Conservation (phyloP, 164 flowering plant genomes). For the Nymphaea thermarum region DNA sequence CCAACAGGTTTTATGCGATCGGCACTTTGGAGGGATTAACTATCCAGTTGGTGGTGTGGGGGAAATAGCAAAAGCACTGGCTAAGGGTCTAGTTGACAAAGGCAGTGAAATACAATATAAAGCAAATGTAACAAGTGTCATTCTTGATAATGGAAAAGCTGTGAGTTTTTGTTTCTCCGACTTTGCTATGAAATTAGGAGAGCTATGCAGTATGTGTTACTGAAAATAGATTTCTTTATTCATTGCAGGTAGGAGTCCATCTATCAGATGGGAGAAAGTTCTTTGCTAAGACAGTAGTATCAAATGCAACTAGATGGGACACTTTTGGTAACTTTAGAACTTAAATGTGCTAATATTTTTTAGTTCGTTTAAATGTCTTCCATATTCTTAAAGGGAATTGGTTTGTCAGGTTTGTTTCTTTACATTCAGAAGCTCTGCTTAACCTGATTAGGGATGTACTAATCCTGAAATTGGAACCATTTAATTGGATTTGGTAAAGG, state of each 20-base stretch:
- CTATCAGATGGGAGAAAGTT: constrained; percentile 84
- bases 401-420: not conserved
- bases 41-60: constrained; percentile 99
- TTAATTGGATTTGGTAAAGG: too few relatives aligned
- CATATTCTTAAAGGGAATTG: too few relatives aligned
- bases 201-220: too few relatives aligned
- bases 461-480: too few relatives aligned
- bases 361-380: too few relatives aligned
- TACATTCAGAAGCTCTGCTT: too few relatives aligned
- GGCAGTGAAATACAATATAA: constrained; percentile 83
- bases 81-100: constrained; percentile 62
- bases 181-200: too few relatives aligned
- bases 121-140: constrained; percentile 74
- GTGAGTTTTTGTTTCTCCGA: constrained; percentile 34
- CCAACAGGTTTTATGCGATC: constrained; percentile 80
- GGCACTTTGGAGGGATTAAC: constrained; percentile 96
- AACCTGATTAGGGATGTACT: too few relatives aligned
- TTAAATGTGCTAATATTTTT: too few relatives aligned
- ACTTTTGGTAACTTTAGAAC: constrained; percentile 66
- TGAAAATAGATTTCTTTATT: not conserved
- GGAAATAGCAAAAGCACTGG: constrained; percentile 81
- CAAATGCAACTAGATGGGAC: constrained; percentile 99
- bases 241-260: constrained; percentile 73
- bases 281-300: constrained; percentile 70
- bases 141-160: constrained; percentile 71